Percentiles rank a stretch among this genome's conserved stretches.
Conservation (phyloP, 176 grass and related monocot species). For the Zoysia pacifica region DNA sequence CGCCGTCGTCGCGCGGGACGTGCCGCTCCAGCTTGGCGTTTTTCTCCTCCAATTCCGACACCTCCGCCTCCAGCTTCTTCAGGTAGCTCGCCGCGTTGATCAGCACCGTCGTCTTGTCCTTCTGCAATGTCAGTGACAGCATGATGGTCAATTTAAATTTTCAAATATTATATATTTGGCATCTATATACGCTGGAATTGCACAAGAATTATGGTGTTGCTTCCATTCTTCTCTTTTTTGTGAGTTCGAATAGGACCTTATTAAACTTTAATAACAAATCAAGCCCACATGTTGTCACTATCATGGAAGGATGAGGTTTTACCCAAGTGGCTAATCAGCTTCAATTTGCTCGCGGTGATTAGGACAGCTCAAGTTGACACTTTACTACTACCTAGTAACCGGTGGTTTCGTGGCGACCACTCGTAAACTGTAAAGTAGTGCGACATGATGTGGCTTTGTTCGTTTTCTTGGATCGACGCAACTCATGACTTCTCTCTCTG, state of each 20-base stretch:
- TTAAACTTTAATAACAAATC: not conserved
- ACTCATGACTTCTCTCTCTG: not conserved
- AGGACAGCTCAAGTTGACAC: constrained; percentile 8
- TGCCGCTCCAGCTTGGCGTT: constrained; percentile 68
- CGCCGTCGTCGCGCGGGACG: constrained; percentile 31
- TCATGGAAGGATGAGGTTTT: constrained; percentile 3
- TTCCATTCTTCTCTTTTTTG: not conserved
- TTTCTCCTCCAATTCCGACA: constrained; percentile 80
- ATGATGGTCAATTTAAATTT: no score
- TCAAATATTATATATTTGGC: not conserved
- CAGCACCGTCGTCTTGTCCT: constrained; percentile 92
- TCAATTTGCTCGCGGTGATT: not conserved
- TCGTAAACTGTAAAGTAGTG: not conserved
- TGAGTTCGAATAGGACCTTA: not conserved
- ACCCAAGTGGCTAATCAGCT: not conserved
- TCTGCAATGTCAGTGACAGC: constrained; percentile 32
- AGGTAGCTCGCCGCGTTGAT: constrained; percentile 66
- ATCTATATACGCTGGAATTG: not conserved
- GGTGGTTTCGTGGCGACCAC: constrained; percentile 36
- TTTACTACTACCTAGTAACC: not conserved
- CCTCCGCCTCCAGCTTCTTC: constrained; percentile 60
- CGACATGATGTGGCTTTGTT: constrained; percentile 20
- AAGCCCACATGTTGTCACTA: not conserved
- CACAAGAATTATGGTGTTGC: not conserved
- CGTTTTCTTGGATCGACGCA: not conserved